phyloP scores from a whole-genome alignment of 257 asterid species.

The Craterostigma plantagineum region DNA sequence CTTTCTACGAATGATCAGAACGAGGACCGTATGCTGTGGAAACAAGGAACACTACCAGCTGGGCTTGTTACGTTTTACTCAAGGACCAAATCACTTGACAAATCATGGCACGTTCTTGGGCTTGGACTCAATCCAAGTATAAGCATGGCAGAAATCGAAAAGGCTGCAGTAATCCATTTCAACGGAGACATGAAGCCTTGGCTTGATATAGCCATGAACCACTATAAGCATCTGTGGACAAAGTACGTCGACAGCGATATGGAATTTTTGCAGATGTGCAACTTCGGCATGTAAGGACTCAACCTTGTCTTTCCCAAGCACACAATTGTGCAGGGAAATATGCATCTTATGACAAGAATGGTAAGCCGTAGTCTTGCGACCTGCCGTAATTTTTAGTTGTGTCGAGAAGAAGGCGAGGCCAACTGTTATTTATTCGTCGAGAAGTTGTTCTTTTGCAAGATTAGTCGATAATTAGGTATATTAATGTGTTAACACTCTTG shows the following conservation, averaged over 20 bases:
- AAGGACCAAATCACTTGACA: conserved; percentile 72
- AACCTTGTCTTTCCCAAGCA: background rate
- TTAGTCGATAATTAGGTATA: too few species aligned
- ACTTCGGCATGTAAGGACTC: conserved; percentile 68
- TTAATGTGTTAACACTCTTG: too few species aligned
- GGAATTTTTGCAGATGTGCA: conserved; percentile 96
- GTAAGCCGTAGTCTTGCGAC: too few species aligned
- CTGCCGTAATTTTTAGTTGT: too few species aligned
- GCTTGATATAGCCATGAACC: conserved; percentile 95
- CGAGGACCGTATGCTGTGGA: conserved; percentile 71
- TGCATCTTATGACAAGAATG: conserved; percentile 5
- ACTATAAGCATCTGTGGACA: conserved; percentile 84
- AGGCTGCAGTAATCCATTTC: conserved; percentile 89
- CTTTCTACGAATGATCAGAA: conserved; percentile 31
- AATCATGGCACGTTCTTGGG: conserved; percentile 83
- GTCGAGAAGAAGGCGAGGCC: too few species aligned
- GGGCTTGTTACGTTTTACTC: conserved; percentile 74
- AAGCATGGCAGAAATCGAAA: conserved; percentile 79
- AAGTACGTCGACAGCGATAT: conserved; percentile 80
- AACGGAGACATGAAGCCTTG: conserved; percentile 98
- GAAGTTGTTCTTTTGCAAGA: too few species aligned
- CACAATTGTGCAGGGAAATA: conserved; percentile 5
- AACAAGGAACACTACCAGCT: conserved; percentile 70
- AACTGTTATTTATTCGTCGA: too few species aligned
- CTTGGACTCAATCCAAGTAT: conserved; percentile 90